A percentile compares a stretch with the other conserved stretches of the same genome.
Conservation (phyloP, 768 basidiomycete genomes). For the Rhodotorula toruloides region DNA sequence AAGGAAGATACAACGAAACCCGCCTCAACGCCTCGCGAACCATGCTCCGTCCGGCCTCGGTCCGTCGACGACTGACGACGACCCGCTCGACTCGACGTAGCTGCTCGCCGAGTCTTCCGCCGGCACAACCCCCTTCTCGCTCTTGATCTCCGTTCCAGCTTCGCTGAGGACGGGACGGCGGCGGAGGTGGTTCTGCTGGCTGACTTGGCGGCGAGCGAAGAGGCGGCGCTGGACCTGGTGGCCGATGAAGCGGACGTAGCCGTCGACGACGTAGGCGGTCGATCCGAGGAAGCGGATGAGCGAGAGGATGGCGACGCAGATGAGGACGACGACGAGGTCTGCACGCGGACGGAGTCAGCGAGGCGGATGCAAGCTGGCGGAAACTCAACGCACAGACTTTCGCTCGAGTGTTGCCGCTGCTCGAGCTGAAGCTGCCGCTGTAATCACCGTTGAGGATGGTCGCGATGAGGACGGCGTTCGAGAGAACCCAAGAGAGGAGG, state of each 20-base stretch:
- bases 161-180: not conserved
- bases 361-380: no score
- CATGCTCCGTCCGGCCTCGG: no score
- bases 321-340: conserved; percentile 74
- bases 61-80: no score
- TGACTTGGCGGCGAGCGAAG: conserved; percentile 18
- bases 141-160: conserved; percentile 7
- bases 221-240: conserved; percentile 11
- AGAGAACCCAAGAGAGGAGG: conserved; percentile 72
- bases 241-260: conserved; percentile 25
- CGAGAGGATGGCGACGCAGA: conserved; percentile 68
- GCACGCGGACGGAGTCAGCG: conserved; percentile 34
- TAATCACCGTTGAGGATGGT: conserved; percentile 63
- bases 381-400: conserved; percentile 48
- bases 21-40: no score
- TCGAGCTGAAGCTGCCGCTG: conserved; percentile 58
- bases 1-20: no score
- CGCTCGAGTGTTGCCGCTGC: conserved; percentile 54
- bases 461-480: conserved; percentile 68
- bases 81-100: no score
- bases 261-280: conserved; percentile 49
- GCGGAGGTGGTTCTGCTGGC: conserved; percentile 7
- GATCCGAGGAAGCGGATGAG: conserved; percentile 58
- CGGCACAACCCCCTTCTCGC: no score
- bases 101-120: no score